Conservation (phyloP, 2,329 filamentous ascomycete species). For the Stagonosporopsis tanaceti region DNA sequence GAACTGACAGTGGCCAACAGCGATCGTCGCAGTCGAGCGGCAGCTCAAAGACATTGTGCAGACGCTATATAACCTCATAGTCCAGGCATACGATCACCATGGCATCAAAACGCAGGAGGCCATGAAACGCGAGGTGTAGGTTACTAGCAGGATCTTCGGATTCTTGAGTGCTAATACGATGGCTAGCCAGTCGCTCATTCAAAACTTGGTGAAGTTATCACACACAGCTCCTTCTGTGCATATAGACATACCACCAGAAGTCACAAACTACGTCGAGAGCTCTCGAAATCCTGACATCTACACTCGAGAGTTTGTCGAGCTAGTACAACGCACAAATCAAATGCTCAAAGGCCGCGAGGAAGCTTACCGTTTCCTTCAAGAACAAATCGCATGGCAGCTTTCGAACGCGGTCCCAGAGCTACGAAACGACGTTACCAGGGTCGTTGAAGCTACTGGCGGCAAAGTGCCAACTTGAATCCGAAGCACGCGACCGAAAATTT, state of each 20-base stretch:
- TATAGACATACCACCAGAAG: constrained; percentile 66
- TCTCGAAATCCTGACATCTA: constrained; percentile 73
- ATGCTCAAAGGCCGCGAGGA: constrained; percentile 67
- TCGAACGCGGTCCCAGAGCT: constrained; percentile 66
- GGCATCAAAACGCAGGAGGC: constrained; percentile 64
- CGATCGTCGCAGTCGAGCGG: constrained; percentile 49
- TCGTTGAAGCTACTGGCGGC: constrained; percentile 58
- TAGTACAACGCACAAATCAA: constrained; percentile 69
- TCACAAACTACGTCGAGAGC: constrained; percentile 69
- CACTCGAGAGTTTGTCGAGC: constrained; percentile 70
- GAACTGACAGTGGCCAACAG: constrained; percentile 12
- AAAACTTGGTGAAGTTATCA: constrained; percentile 62
- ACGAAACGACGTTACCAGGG: constrained; percentile 60
- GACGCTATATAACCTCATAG: constrained; percentile 66
- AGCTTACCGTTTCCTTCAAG: constrained; percentile 65
- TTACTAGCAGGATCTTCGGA: neutral
- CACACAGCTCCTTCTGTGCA: constrained; percentile 58
- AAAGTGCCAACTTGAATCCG: constrained; percentile 30
- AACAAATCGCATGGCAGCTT: constrained; percentile 67
- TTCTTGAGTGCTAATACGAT: constrained; percentile 1
- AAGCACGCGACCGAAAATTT: neutral
- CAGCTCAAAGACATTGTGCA: constrained; percentile 69
- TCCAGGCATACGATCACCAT: constrained; percentile 68
- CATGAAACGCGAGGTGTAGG: constrained; percentile 66
- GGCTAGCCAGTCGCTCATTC: constrained; percentile 59